These are phyloP conservation scores for Noccaea caerulescens DNA, from an alignment of 345 rosid genomes.

Conservation along the genomic window DNA sequence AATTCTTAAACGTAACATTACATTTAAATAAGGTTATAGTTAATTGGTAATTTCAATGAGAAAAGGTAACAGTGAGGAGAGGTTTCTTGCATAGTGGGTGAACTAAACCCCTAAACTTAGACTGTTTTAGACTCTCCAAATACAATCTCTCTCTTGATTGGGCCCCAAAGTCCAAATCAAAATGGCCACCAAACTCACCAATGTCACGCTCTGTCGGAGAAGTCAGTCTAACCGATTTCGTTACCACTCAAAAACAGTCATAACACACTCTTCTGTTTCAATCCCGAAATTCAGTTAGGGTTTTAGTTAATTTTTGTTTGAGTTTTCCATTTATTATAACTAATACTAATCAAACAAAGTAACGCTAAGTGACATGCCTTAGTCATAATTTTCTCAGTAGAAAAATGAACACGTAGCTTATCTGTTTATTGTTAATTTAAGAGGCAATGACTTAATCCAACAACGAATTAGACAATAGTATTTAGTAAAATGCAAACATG, in stretches of 20 bases:
- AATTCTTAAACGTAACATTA: constrained; percentile 18
- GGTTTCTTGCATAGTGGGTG: constrained; percentile 42
- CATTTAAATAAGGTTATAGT: constrained; percentile 8
- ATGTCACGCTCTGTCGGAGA: constrained; percentile 33
- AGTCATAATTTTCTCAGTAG: neutral
- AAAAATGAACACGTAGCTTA: neutral
- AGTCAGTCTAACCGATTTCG: constrained; percentile 40
- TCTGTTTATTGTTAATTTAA: neutral
- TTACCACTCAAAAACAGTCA: constrained; percentile 32
- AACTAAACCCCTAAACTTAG: constrained; percentile 42
- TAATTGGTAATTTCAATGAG: constrained; percentile 27
- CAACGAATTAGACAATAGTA: constrained; percentile 6
- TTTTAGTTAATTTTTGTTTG: neutral
- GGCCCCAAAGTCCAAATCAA: constrained; percentile 43
- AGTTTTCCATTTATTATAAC: neutral
- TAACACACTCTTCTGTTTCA: constrained; percentile 21
- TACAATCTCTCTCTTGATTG: constrained; percentile 1
- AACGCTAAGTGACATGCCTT: constrained; percentile 4
- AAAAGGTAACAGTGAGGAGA: constrained; percentile 21
- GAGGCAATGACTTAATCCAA: constrained; percentile 32
- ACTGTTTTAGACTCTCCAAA: constrained; percentile 14
- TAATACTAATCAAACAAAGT: neutral
- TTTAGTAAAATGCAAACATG: neutral
- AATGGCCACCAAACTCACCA: constrained; percentile 46
- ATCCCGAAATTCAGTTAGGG: constrained; percentile 2